Conservation (phyloP, 139 green algal genomes). For the Coccomyxa sp. region DNA sequence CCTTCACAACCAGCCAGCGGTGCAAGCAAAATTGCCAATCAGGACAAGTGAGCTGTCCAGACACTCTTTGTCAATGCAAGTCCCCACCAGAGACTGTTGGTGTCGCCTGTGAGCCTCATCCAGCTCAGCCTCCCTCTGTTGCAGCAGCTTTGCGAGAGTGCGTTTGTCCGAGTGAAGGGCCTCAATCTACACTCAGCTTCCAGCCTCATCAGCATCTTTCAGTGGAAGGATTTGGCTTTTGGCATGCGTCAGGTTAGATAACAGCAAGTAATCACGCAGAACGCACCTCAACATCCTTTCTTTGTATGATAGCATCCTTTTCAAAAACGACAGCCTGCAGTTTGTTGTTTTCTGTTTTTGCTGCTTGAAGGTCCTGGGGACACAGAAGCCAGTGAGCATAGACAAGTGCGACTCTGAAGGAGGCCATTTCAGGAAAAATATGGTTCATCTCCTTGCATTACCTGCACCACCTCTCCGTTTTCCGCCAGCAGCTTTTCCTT, state of each 20-base stretch:
- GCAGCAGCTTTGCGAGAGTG: conserved; percentile 30
- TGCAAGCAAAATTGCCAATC: too few species aligned
- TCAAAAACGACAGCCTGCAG: conserved; percentile 33
- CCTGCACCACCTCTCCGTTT: conserved; percentile 17
- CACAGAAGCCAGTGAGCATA: background rate
- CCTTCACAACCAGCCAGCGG: too few species aligned
- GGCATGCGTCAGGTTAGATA: background rate
- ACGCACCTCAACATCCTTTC: conserved; percentile 17
- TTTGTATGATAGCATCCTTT: conserved; percentile 29
- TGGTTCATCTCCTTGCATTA: background rate
- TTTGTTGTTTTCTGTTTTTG: conserved; percentile 24
- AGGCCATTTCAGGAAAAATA: background rate
- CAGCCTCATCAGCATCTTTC: background rate
- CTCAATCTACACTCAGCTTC: background rate
- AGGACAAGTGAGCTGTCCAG: too few species aligned
- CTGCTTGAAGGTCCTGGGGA: conserved; percentile 20
- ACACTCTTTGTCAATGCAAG: background rate
- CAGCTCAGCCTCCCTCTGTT: conserved; percentile 29
- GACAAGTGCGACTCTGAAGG: background rate
- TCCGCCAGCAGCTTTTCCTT: conserved; percentile 35
- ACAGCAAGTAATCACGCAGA: background rate
- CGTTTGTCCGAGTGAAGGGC: conserved; percentile 28
- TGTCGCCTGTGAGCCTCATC: conserved; percentile 29
- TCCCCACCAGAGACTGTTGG: conserved; percentile 12
- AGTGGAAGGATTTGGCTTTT: background rate